Percentiles rank a stretch among this genome's conserved stretches.
Conservation (phyloP, 2,329 filamentous ascomycete genomes). For the Beauveria scarabaeidicola region DNA sequence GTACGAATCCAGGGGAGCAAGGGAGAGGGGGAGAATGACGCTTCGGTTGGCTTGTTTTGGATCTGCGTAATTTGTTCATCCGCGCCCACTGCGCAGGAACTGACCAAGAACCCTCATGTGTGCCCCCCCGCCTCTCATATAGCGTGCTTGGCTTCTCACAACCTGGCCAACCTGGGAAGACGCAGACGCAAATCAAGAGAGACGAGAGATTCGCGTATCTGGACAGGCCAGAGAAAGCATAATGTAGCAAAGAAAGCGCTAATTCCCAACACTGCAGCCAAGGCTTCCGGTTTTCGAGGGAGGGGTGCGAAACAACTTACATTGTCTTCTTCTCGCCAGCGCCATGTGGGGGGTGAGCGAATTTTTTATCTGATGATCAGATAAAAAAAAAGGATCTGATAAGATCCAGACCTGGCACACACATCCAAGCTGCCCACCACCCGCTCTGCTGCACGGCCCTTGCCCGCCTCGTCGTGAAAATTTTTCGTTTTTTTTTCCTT, state of each 20-base stretch:
- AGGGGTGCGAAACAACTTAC: constrained; percentile 7
- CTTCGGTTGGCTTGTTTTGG: constrained; percentile 1
- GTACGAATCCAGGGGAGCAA: not conserved
- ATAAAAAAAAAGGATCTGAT: constrained; percentile 38
- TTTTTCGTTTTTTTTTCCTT: not conserved
- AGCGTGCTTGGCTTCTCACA: no score
- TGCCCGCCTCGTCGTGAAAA: not conserved
- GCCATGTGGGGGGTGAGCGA: constrained; percentile 29
- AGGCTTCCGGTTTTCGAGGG: not conserved
- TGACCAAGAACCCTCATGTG: no score
- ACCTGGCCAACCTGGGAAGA: no score
- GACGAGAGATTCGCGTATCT: not conserved
- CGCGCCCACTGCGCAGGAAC: no score
- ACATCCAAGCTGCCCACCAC: not conserved
- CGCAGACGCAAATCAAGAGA: not conserved
- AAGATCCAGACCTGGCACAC: constrained; percentile 23
- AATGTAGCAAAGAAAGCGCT: not conserved
- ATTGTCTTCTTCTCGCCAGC: constrained; percentile 7
- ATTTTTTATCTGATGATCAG: constrained; percentile 45
- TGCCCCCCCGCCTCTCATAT: not conserved
- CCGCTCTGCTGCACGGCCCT: not conserved
- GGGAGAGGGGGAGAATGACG: not conserved
- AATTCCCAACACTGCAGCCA: not conserved
- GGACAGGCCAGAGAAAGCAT: no score
- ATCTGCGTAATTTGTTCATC: not conserved